Conservation (phyloP, 139 green algal genomes). For the Chlorella sp. region DNA sequence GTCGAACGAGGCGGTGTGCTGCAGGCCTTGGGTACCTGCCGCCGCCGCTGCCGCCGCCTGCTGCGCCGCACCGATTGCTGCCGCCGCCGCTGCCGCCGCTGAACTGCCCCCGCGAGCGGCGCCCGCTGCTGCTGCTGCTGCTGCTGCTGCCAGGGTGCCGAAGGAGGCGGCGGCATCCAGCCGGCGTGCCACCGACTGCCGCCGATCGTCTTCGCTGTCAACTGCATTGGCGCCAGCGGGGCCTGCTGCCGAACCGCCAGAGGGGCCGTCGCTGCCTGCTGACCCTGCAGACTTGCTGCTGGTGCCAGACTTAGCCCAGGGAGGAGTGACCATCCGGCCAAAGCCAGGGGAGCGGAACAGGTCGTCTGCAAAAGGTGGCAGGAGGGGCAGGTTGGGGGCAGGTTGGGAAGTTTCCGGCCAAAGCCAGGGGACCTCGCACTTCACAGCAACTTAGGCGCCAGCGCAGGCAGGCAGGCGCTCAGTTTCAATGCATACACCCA, state of each 20-base stretch:
- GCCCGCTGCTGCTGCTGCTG: background rate
- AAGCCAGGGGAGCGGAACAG: constrained; percentile 31
- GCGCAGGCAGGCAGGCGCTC: background rate
- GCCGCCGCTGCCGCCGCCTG: background rate
- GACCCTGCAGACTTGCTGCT: background rate
- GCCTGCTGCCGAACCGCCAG: background rate
- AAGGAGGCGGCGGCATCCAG: constrained; percentile 18
- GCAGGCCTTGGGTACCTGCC: background rate
- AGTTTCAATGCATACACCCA: too few relatives aligned
- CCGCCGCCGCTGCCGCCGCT: background rate
- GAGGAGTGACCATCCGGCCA: constrained; percentile 29
- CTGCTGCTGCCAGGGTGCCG: background rate
- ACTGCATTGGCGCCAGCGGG: too few relatives aligned
- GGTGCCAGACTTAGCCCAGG: constrained; percentile 40
- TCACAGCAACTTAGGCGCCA: too few relatives aligned
- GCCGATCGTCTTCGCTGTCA: background rate
- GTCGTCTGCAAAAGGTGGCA: constrained; percentile 5
- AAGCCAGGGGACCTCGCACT: too few relatives aligned
- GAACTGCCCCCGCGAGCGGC: background rate
- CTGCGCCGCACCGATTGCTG: too few relatives aligned
- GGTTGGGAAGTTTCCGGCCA: background rate
- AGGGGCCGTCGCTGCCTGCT: background rate
- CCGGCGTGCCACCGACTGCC: constrained; percentile 30
- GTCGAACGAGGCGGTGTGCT: background rate
- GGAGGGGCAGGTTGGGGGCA: background rate